These are phyloP conservation scores for Trichoderma virens DNA, from an alignment of 495 filamentous ascomycete genomes.

Conservation along the genomic window DNA sequence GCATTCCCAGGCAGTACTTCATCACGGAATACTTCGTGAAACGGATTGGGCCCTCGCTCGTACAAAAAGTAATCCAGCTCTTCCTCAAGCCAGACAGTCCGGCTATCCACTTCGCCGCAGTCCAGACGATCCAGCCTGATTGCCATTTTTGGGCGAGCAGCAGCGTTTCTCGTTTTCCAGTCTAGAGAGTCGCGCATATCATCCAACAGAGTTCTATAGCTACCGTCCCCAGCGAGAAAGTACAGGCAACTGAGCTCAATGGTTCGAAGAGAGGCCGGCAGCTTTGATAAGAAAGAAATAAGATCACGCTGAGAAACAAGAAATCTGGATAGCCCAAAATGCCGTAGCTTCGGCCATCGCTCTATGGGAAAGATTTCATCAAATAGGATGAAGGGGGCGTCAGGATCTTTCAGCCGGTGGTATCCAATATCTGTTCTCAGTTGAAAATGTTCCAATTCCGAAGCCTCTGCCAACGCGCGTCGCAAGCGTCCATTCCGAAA, in stretches of 20 bases:
- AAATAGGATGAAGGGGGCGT: not conserved
- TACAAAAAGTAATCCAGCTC: not conserved
- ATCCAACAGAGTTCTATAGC: not conserved
- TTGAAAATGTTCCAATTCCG: not conserved
- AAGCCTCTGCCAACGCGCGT: not conserved
- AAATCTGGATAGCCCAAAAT: constrained; percentile 23
- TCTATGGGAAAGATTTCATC: constrained; percentile 19
- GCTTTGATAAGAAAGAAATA: not conserved
- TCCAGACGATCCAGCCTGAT: not conserved
- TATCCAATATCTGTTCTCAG: constrained; percentile 11
- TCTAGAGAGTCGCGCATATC: not conserved
- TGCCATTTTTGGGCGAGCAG: not conserved
- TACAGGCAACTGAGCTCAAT: not conserved
- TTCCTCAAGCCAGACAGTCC: not conserved
- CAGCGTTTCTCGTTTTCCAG: not conserved
- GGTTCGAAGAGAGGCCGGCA: not conserved
- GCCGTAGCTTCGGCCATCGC: constrained; percentile 19
- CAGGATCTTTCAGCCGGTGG: not conserved
- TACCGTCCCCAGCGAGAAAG: not conserved
- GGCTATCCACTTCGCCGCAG: not conserved
- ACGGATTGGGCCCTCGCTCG: not conserved
- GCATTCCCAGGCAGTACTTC: not conserved
- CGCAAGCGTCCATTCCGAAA: not conserved
- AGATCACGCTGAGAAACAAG: constrained; percentile 17
- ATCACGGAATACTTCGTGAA: not conserved